Base-by-base conservation (phyloP, 306 rosid genomes). In the Prunus kanzakura region DNA sequence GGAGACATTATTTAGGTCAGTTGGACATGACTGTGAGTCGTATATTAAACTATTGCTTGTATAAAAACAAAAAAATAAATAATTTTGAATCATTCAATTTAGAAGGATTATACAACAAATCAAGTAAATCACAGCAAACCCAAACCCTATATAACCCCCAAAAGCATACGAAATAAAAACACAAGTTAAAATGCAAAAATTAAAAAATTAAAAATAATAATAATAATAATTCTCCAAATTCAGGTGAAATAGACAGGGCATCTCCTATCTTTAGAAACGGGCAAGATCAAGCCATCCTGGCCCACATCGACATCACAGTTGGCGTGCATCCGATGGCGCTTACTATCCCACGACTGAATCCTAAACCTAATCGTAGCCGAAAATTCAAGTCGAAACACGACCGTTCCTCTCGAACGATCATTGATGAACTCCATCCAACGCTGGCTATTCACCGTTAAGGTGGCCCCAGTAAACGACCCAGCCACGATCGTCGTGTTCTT, bases 161-260 rank as follows among this genome's bases (percentile, higher is more conserved):
- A 69, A 71, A 35, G 22, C 19, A 13, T 2, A 8, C 16, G 20
- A 54, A 72, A 3, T 15, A 6, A 16, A 32, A 60, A 25, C n/a
- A 25, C 13, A 4, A 47, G 32, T 9, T 2, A 23, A 62, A 64
- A 4, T 15, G 6, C 3, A 50, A 14, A 61, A n/a, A 35, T 1
- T 18, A 22, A 51, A n/a, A 67, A 1, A 46, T 29, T 1, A 20
- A 54, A 20, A n/a, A 20, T 0, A 29, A 23, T 20, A 19, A 38
- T n/a, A 20, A 35, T 12, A 56, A 38, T 1, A 65, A 22, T 16
- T 4, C 43, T 13, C 41, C 56, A 20, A 52, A 10, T 1, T 91
- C 89, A 91, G 25, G 83, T 75, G 88, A 91, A 95, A 79, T 92
- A 90, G 41, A 89, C 91, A 0, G 90, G 87, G 75, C 98, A 95